Conservation (phyloP, 805 yeast species). For the Nakazawaea populi region DNA sequence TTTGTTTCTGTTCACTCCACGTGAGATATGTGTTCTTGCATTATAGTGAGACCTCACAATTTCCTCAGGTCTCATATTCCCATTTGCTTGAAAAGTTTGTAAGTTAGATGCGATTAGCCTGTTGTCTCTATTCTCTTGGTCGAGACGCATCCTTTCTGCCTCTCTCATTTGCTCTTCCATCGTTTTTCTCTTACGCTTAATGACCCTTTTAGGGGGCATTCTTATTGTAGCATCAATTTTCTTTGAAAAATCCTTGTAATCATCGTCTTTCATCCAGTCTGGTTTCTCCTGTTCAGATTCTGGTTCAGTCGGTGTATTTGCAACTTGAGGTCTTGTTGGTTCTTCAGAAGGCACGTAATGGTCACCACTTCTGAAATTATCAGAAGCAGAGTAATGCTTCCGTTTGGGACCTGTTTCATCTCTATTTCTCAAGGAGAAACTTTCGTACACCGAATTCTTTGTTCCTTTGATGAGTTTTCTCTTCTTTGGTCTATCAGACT, state of each 20-base stretch:
- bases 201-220: conserved; percentile 13
- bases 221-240: conserved; percentile 4
- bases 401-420: not conserved
- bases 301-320: not conserved
- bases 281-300: conserved; percentile 17
- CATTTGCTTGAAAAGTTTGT: conserved; percentile 10
- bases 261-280: conserved; percentile 27
- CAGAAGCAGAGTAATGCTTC: conserved; percentile 2
- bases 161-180: conserved; percentile 15
- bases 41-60: conserved; percentile 83
- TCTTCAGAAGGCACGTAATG: conserved; percentile 2
- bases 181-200: conserved; percentile 23
- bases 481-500: conserved; percentile 2
- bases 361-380: conserved; percentile 6
- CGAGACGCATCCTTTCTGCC: conserved; percentile 21
- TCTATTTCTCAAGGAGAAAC: conserved; percentile 9
- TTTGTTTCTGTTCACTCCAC: conserved; percentile 52
- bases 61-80: conserved; percentile 41
- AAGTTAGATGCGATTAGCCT: conserved; percentile 16
- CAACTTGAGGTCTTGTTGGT: not conserved
- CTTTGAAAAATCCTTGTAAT: conserved; percentile 17
- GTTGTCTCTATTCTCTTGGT: conserved; percentile 25
- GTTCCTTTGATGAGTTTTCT: conserved; percentile 10
- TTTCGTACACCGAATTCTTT: conserved; percentile 8
- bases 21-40: conserved; percentile 68